Percentiles rank a stretch among this genome's conserved stretches.
These are phyloP conservation scores for Phylloporus sp. DNA, from an alignment of 768 basidiomycete genomes.

Conservation along the genomic window DNA sequence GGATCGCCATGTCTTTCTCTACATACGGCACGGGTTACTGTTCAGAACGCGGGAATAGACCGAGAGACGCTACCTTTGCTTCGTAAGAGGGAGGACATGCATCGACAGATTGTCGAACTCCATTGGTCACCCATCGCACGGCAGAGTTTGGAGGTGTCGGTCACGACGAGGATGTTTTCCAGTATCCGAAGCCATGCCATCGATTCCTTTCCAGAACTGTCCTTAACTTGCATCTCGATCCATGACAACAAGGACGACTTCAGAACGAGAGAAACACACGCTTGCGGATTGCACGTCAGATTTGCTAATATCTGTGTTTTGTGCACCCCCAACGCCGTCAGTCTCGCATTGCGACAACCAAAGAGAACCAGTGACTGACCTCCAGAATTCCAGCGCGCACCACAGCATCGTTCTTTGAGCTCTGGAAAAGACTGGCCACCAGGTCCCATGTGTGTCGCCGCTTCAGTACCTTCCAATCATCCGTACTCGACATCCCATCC, in stretches of 20 bases:
- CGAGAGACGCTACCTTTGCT: constrained; percentile 9
- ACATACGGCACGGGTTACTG: not conserved
- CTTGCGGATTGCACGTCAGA: constrained; percentile 65
- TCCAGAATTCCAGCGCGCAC: constrained; percentile 63
- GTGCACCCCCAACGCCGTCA: not conserved
- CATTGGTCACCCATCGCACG: constrained; percentile 55
- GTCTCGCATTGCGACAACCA: not conserved
- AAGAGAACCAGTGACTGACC: constrained; percentile 40
- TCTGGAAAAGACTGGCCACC: constrained; percentile 77
- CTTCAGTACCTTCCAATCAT: constrained; percentile 80
- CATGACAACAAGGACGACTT: constrained; percentile 73
- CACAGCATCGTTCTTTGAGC: constrained; percentile 47
- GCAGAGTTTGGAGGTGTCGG: constrained; percentile 50
- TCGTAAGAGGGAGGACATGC: constrained; percentile 32
- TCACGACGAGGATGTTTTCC: constrained; percentile 56
- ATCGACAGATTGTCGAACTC: constrained; percentile 52
- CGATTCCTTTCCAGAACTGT: constrained; percentile 32
- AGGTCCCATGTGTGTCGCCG: constrained; percentile 88
- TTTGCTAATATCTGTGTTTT: constrained; percentile 63
- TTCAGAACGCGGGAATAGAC: not conserved
- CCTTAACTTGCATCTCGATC: constrained; percentile 69
- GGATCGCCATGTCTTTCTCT: constrained; percentile 18
- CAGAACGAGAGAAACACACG: constrained; percentile 65
- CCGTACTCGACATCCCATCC: constrained; percentile 69
- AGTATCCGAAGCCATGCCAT: constrained; percentile 64